Evolutionary conservation across 768 basidiomycete genomes (phyloP).

Genomic region (Lyophyllum shimeji): DNA sequence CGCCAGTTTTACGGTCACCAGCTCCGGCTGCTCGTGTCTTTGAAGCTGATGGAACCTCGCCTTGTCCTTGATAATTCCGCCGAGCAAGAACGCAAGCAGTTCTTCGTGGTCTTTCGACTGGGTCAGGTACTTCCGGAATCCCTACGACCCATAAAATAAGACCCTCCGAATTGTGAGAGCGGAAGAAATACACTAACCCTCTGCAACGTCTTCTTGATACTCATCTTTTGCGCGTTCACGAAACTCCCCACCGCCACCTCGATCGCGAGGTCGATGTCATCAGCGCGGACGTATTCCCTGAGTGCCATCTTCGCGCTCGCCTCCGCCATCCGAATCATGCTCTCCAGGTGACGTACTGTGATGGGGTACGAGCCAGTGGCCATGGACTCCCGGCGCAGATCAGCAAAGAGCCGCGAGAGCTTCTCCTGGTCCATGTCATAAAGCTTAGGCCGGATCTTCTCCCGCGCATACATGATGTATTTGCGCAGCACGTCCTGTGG

Average conservation of each 20-base stretch:
- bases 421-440: conserved; percentile 97
- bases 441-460: conserved; percentile 89
- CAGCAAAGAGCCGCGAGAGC: conserved; percentile 89
- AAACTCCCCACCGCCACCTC: conserved; percentile 95
- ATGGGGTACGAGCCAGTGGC: conserved; percentile 99
- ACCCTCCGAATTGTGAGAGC: background rate
- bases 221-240: conserved; percentile 95
- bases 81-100: conserved; percentile 89
- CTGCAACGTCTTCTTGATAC: conserved; percentile 97
- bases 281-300: conserved; percentile 91
- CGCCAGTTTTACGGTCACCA: conserved; percentile 70
- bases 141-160: conserved; percentile 40
- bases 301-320: conserved; percentile 98
- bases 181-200: conserved; percentile 55
- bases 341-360: conserved; percentile 96
- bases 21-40: conserved; percentile 73
- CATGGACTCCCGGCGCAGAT: conserved; percentile 92
- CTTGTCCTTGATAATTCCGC: conserved; percentile 90
- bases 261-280: conserved; percentile 97
- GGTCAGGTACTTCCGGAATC: conserved; percentile 97
- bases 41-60: conserved; percentile 82
- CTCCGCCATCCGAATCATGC: conserved; percentile 99
- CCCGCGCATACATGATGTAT: conserved; percentile 98
- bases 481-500: conserved; percentile 95
- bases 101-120: conserved; percentile 97